phyloP scores from a whole-genome alignment of 2,329 filamentous ascomycete species.

The Coniochaeta ligniaria region DNA sequence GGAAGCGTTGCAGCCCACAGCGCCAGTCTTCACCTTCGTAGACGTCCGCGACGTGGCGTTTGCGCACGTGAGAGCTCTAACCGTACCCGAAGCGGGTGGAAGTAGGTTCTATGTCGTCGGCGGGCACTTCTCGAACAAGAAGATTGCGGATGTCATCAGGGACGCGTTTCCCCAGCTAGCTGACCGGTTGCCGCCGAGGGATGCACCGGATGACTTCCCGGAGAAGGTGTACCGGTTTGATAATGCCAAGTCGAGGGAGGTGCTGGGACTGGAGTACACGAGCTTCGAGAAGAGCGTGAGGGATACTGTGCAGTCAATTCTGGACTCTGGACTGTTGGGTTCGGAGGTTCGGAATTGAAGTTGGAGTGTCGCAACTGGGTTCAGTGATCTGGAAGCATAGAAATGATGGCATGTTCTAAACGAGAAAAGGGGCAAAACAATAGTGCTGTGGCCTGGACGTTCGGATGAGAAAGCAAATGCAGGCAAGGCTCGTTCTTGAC shows the following conservation, averaged over 20 bases:
- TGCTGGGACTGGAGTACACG: conserved; percentile 55
- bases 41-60: conserved; percentile 55
- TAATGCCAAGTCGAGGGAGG: conserved; percentile 43
- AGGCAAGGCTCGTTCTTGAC: no score
- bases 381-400: not conserved
- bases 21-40: conserved; percentile 50
- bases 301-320: conserved; percentile 45
- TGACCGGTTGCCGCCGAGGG: conserved; percentile 32
- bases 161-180: conserved; percentile 45
- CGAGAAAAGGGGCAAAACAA: not conserved
- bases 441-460: no score
- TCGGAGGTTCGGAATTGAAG: not conserved
- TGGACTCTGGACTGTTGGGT: conserved; percentile 12
- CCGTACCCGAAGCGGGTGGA: conserved; percentile 30
- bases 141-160: conserved; percentile 47
- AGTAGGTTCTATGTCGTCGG: conserved; percentile 59
- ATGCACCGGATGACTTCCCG: conserved; percentile 31
- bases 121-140: conserved; percentile 53
- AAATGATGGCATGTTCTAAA: not conserved
- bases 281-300: conserved; percentile 49
- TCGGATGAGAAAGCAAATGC: no score
- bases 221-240: conserved; percentile 47
- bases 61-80: conserved; percentile 53
- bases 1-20: conserved; percentile 48
- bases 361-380: no score